Percentiles rank a stretch among this genome's conserved stretches.
Evolutionary conservation across 129 eudicot genomes (phyloP).

Genomic region (Flaveria brownii): DNA sequence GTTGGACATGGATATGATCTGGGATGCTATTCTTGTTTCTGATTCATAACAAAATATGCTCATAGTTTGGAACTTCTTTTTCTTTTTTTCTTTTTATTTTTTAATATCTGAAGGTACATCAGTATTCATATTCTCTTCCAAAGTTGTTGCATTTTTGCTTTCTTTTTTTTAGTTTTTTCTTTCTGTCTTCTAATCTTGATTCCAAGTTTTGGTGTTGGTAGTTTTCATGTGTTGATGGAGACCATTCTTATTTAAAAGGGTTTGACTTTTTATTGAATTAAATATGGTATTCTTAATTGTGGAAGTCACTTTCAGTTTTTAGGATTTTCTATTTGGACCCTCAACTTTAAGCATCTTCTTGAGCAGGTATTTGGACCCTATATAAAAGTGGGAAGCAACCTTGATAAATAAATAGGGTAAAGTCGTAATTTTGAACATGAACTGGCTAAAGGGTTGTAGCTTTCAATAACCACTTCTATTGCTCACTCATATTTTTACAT

Average conservation of each 20-base stretch:
- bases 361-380: constrained; percentile 30
- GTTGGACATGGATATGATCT: constrained; percentile 87
- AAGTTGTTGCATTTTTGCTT: constrained; percentile 28
- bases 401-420: background rate
- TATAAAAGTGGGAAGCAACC: constrained; percentile 15
- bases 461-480: too few relatives aligned
- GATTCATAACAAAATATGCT: constrained; percentile 47
- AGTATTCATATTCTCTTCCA: constrained; percentile 27
- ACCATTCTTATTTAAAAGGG: constrained; percentile 22
- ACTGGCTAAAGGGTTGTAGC: background rate
- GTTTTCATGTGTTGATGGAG: constrained; percentile 34
- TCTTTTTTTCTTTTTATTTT: background rate
- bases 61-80: constrained; percentile 25
- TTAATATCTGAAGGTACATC: constrained; percentile 21
- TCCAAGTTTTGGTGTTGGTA: constrained; percentile 36
- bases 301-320: constrained; percentile 33
- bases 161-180: background rate
- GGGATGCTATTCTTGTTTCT: constrained; percentile 88
- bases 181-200: constrained; percentile 26
- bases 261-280: constrained; percentile 32
- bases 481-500: too few relatives aligned
- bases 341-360: constrained; percentile 36
- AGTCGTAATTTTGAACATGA: background rate
- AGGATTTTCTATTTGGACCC: constrained; percentile 38
- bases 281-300: constrained; percentile 29